Evolutionary conservation across 2,329 filamentous ascomycete genomes (phyloP).

Genomic region (Hypoxylon sp.): DNA sequence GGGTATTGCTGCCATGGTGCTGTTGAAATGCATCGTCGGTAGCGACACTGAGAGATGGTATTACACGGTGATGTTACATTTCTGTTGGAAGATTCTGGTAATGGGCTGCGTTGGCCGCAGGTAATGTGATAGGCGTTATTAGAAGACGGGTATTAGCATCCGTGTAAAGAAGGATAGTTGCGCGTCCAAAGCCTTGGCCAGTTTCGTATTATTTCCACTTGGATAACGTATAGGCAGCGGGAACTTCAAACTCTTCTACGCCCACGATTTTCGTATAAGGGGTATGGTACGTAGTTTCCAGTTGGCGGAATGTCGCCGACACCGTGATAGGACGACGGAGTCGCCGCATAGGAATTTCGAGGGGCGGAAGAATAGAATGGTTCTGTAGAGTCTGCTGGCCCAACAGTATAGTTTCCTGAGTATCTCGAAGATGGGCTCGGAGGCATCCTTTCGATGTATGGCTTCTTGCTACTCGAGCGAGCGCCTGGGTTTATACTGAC

Average conservation of each 20-base stretch:
- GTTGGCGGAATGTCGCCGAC: neutral
- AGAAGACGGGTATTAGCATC: conserved; percentile 21
- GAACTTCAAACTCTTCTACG: conserved; percentile 21
- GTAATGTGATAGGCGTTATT: conserved; percentile 13
- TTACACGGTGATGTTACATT: conserved; percentile 33
- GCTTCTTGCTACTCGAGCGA: conserved; percentile 36
- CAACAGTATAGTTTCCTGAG: conserved; percentile 33
- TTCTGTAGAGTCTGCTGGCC: conserved; percentile 13
- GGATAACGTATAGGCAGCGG: neutral
- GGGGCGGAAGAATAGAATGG: conserved; percentile 33
- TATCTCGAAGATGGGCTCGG: conserved; percentile 28
- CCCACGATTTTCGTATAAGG: conserved; percentile 26
- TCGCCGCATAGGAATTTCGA: conserved; percentile 23
- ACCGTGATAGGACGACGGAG: conserved; percentile 16
- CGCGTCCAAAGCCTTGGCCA: conserved; percentile 8
- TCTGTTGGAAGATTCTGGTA: conserved; percentile 19
- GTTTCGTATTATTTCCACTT: neutral
- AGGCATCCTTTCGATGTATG: conserved; percentile 46
- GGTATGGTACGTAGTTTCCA: conserved; percentile 40
- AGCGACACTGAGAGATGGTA: conserved; percentile 22
- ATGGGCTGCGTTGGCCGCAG: conserved; percentile 17
- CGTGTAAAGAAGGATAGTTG: conserved; percentile 20
- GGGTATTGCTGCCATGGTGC: conserved; percentile 6
- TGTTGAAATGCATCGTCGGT: conserved; percentile 14
- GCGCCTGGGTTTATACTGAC: conserved; percentile 26